Percentiles rank a stretch among this genome's conserved stretches.
Conservation (phyloP, 768 basidiomycete species). For the Coprinopsis strossmayeri region DNA sequence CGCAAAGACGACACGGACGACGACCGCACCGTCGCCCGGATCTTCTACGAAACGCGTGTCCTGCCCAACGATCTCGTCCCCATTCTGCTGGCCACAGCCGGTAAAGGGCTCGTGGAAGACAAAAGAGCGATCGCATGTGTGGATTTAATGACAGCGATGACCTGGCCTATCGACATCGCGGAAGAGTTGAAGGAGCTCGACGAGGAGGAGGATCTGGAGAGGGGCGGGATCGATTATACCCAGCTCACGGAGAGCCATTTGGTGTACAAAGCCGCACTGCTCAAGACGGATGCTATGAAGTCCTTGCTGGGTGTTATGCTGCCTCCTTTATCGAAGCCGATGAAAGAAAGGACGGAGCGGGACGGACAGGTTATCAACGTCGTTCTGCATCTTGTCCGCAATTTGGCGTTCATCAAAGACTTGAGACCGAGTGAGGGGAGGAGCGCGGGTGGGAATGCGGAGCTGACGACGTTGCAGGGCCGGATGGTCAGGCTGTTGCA, state of each 20-base stretch:
- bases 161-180: slow-evolving; percentile 96
- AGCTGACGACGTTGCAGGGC: slow-evolving; percentile 72
- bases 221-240: slow-evolving; percentile 66
- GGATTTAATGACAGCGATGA: slow-evolving; percentile 94
- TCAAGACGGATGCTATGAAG: slow-evolving; percentile 61
- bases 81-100: slow-evolving; percentile 76
- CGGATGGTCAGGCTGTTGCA: slow-evolving; percentile 65
- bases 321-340: slow-evolving; percentile 67
- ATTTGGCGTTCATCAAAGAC: slow-evolving; percentile 93
- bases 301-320: slow-evolving; percentile 71
- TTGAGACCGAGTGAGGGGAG: slow-evolving; percentile 61
- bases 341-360: slow-evolving; percentile 64
- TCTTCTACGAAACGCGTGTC: slow-evolving; percentile 85
- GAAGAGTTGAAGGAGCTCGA: slow-evolving; percentile 92
- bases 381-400: slow-evolving; percentile 83
- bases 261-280: slow-evolving; percentile 79
- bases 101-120: slow-evolving; percentile 72
- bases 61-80: slow-evolving; percentile 84
- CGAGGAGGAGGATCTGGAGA: slow-evolving; percentile 72
- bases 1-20: slow-evolving; percentile 95
- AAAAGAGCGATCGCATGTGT: slow-evolving; percentile 77
- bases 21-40: slow-evolving; percentile 89
- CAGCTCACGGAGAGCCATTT: slow-evolving; percentile 75
- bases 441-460: slow-evolving; percentile 75
- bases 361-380: slow-evolving; percentile 87